phyloP scores from a whole-genome alignment of 2,329 filamentous ascomycete species.

The Corinectria fuckeliana region DNA sequence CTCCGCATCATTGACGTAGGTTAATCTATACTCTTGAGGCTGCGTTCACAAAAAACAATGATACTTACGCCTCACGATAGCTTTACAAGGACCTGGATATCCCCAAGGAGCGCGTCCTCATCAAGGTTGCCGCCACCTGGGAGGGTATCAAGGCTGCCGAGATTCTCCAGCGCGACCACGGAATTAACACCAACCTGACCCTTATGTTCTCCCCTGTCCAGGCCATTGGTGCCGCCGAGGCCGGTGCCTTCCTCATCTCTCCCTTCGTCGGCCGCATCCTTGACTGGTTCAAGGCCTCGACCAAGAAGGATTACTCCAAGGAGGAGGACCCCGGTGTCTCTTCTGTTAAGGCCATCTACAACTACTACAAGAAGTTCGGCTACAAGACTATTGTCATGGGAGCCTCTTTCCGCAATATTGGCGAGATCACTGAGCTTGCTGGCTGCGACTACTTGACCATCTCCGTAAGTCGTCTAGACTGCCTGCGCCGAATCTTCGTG shows the following conservation, averaged over 20 bases:
- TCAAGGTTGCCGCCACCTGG: constrained; percentile 99
- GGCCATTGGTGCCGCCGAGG: constrained; percentile 95
- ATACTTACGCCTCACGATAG: constrained; percentile 51
- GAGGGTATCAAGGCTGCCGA: constrained; percentile 99
- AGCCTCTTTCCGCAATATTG: constrained; percentile 93
- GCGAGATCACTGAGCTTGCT: constrained; percentile 97
- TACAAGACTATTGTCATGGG: constrained; percentile 99
- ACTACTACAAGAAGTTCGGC: constrained; percentile 99
- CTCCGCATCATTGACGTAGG: constrained; percentile 93
- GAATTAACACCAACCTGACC: constrained; percentile 98
- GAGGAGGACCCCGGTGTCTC: constrained; percentile 95
- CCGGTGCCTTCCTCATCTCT: constrained; percentile 95
- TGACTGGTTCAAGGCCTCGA: constrained; percentile 97
- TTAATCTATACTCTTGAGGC: neutral
- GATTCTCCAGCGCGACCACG: constrained; percentile 94
- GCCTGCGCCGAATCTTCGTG: neutral
- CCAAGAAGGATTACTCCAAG: constrained; percentile 91
- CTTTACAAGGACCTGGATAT: constrained; percentile 95
- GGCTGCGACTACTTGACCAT: constrained; percentile 99
- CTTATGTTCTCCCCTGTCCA: constrained; percentile 97
- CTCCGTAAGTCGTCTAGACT: constrained; percentile 65
- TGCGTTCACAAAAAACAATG: constrained; percentile 15
- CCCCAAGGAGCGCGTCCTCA: constrained; percentile 91
- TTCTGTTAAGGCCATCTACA: constrained; percentile 92
- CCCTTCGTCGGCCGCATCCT: constrained; percentile 99